phyloP scores from a whole-genome alignment of 2,329 filamentous ascomycete genomes.

The Cercospora beticola region DNA sequence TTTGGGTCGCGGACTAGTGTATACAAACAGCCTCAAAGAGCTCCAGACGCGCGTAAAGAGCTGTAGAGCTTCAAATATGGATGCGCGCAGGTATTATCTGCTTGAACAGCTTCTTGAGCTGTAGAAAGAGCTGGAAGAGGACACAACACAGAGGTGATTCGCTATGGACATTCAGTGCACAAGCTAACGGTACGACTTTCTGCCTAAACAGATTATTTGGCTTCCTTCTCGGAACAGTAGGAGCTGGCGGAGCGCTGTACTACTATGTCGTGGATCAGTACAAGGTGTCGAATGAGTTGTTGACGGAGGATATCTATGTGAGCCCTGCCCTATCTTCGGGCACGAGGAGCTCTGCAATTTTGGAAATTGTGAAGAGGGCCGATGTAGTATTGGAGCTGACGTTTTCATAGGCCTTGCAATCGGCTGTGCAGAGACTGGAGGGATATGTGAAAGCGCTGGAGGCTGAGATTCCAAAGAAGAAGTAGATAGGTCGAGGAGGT shows the following conservation, averaged over 20 bases:
- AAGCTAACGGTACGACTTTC: no score
- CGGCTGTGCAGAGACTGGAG: conserved; percentile 81
- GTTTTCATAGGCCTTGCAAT: conserved; percentile 63
- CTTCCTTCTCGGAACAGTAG: conserved; percentile 80
- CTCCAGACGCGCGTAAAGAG: neutral
- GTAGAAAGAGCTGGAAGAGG: no score
- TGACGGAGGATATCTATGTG: conserved; percentile 96
- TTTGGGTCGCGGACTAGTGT: neutral
- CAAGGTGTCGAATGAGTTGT: conserved; percentile 85
- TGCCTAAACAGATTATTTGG: conserved; percentile 69
- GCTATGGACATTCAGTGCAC: no score
- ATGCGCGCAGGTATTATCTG: neutral
- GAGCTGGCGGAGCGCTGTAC: conserved; percentile 80
- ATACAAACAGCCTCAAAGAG: neutral
- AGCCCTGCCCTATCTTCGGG: no score
- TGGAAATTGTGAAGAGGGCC: no score
- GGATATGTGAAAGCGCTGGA: conserved; percentile 80
- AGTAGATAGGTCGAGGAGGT: conserved; percentile 44
- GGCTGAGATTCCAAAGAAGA: conserved; percentile 70
- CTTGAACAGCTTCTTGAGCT: neutral
- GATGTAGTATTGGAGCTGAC: no score
- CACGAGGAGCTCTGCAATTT: no score
- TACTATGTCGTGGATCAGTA: conserved; percentile 93
- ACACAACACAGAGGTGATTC: no score
- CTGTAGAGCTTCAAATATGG: neutral